A percentile compares a stretch with the other conserved stretches of the same genome.
phyloP scores from a whole-genome alignment of 371 early-diverging fungal genomes.

The Lichtheimia corymbifera region DNA sequence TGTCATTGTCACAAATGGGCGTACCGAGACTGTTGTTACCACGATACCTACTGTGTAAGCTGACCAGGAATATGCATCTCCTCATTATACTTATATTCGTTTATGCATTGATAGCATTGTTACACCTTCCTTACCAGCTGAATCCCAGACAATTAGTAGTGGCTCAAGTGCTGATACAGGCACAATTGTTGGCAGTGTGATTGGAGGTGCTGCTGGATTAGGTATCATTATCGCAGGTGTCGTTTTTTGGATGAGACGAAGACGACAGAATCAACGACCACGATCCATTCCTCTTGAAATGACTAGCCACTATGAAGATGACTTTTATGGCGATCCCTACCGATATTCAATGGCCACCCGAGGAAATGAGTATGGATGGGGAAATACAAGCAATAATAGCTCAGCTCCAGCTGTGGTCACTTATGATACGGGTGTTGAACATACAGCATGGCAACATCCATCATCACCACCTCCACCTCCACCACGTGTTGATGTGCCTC shows the following conservation, averaged over 20 bases:
- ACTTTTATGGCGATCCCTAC: slow-evolving; percentile 12
- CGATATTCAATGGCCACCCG: neutral
- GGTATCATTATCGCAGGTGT: neutral
- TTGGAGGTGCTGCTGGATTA: slow-evolving; percentile 4
- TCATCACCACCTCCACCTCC: neutral
- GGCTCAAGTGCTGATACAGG: slow-evolving; percentile 1
- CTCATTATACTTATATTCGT: neutral
- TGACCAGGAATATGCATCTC: neutral
- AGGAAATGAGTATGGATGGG: slow-evolving; percentile 9
- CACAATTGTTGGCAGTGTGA: slow-evolving; percentile 4
- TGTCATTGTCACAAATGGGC: slow-evolving; percentile 4
- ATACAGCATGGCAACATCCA: neutral
- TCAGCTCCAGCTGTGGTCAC: neutral
- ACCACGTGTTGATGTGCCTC: slow-evolving; percentile 4
- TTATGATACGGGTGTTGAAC: slow-evolving; percentile 3
- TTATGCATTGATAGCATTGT: neutral
- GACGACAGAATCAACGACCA: neutral
- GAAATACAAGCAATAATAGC: slow-evolving; percentile 2
- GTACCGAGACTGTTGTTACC: neutral
- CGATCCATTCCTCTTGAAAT: slow-evolving; percentile 3
- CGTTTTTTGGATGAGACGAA: slow-evolving; percentile 3
- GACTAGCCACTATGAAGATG: slow-evolving; percentile 5
- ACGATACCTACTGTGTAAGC: neutral
- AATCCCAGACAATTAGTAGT: neutral
- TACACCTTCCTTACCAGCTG: slow-evolving; percentile 4